phyloP scores from a whole-genome alignment of 2,329 filamentous ascomycete species.

The Ascocoryne sarcoides region DNA sequence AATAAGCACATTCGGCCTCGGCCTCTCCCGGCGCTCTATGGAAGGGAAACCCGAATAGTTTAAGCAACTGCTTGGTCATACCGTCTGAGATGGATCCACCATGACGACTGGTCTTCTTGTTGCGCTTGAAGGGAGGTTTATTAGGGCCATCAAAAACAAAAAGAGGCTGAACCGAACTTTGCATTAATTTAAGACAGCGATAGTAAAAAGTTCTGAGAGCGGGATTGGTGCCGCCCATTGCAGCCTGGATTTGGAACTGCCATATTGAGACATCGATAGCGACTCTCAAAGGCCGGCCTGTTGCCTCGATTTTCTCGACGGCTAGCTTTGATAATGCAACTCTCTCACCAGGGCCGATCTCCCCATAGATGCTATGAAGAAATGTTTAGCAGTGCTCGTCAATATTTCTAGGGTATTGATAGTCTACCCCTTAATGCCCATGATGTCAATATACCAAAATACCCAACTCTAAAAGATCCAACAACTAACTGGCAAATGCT shows the following conservation, averaged over 20 bases:
- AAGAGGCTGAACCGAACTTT: constrained; percentile 71
- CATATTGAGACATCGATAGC: constrained; percentile 95
- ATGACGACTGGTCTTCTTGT: constrained; percentile 60
- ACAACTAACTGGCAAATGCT: no score
- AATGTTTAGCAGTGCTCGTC: no score
- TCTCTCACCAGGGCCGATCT: constrained; percentile 73
- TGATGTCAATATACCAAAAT: constrained; percentile 26
- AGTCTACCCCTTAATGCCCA: constrained; percentile 59
- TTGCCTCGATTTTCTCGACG: constrained; percentile 63
- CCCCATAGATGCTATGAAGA: constrained; percentile 69
- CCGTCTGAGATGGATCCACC: constrained; percentile 61
- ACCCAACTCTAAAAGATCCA: no score
- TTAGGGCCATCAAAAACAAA: constrained; percentile 87
- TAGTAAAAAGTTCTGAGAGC: constrained; percentile 90
- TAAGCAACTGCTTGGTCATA: constrained; percentile 74
- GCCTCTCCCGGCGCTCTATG: constrained; percentile 91
- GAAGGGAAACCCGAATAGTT: constrained; percentile 72
- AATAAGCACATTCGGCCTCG: constrained; percentile 85
- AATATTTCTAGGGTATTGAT: background rate
- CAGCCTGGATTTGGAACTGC: constrained; percentile 88
- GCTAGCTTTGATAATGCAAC: constrained; percentile 77
- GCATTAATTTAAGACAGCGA: constrained; percentile 68
- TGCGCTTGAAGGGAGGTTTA: constrained; percentile 81
- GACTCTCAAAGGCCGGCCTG: constrained; percentile 66
- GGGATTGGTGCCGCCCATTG: constrained; percentile 79